phyloP scores from a whole-genome alignment of 129 eudicot species.

The Centella asiatica region DNA sequence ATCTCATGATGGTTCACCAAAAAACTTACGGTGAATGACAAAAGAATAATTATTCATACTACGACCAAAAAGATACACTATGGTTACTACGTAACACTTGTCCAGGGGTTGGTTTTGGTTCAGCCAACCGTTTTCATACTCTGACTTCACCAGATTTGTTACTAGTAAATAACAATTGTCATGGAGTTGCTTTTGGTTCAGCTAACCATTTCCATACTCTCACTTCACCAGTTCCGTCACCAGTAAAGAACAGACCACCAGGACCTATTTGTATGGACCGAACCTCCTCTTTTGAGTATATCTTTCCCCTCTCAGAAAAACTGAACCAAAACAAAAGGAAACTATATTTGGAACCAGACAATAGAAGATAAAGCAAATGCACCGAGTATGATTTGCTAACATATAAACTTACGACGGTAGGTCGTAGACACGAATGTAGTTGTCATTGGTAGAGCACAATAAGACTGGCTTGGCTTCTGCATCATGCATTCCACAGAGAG shows the following conservation, averaged over 20 bases:
- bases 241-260: constrained; percentile 73
- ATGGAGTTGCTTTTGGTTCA: constrained; percentile 39
- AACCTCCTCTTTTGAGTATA: constrained; percentile 61
- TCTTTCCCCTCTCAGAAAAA: constrained; percentile 82
- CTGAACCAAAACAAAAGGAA: constrained; percentile 25
- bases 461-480: constrained; percentile 82
- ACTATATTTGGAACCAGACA: neutral
- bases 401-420: constrained; percentile 76
- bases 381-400: neutral
- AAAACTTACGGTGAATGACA: neutral
- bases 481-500: constrained; percentile 88
- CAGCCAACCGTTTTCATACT: constrained; percentile 81
- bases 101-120: constrained; percentile 37
- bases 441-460: constrained; percentile 80
- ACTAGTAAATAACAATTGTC: constrained; percentile 70
- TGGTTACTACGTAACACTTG: constrained; percentile 1
- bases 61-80: neutral
- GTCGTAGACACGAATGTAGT: constrained; percentile 66
- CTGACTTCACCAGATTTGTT: constrained; percentile 83
- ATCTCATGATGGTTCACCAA: neutral
- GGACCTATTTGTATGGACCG: constrained; percentile 77
- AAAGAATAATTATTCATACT: constrained; percentile 1
- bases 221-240: constrained; percentile 88
- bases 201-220: constrained; percentile 83
- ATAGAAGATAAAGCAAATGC: neutral